Evolutionary conservation across 1,284 basidiomycete species (phyloP).

Genomic region (Inonotus obliquus): DNA sequence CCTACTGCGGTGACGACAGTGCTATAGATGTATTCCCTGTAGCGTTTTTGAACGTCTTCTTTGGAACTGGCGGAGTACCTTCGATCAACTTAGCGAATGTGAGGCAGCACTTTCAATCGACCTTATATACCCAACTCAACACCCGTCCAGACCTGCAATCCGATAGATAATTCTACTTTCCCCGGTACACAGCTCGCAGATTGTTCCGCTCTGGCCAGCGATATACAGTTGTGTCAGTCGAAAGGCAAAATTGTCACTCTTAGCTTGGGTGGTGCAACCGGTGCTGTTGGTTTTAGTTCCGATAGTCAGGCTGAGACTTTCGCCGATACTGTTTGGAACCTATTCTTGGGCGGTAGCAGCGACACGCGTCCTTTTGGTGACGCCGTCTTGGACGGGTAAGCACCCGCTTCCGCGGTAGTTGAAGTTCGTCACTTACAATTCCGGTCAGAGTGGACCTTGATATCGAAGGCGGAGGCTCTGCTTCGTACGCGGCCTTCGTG

Average conservation of each 20-base stretch:
- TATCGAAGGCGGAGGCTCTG: constrained; percentile 57
- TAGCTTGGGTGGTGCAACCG: constrained; percentile 46
- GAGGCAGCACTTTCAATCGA: constrained; percentile 15
- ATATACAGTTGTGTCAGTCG: constrained; percentile 54
- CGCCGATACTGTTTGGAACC: constrained; percentile 58
- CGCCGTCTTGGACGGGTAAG: constrained; percentile 60
- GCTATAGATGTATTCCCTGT: constrained; percentile 59
- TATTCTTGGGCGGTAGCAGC: constrained; percentile 55
- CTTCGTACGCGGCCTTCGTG: constrained; percentile 53
- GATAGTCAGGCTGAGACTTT: constrained; percentile 49
- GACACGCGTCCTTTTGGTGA: constrained; percentile 56
- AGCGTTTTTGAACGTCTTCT: constrained; percentile 59
- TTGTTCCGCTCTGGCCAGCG: constrained; percentile 47
- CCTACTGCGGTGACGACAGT: constrained; percentile 42
- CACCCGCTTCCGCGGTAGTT: not conserved
- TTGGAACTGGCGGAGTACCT: constrained; percentile 51
- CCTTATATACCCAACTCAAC: not conserved
- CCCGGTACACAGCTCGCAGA: constrained; percentile 52
- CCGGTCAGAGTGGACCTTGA: constrained; percentile 56
- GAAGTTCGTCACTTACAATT: not conserved
- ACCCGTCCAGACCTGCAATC: constrained; percentile 47
- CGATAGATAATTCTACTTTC: constrained; percentile 49
- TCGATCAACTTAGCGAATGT: constrained; percentile 62
- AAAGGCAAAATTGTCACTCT: constrained; percentile 59
- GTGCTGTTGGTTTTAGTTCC: constrained; percentile 49